These are phyloP conservation scores for Buddleja alternifolia DNA, from an alignment of 257 asterid genomes.

Conservation along the genomic window DNA sequence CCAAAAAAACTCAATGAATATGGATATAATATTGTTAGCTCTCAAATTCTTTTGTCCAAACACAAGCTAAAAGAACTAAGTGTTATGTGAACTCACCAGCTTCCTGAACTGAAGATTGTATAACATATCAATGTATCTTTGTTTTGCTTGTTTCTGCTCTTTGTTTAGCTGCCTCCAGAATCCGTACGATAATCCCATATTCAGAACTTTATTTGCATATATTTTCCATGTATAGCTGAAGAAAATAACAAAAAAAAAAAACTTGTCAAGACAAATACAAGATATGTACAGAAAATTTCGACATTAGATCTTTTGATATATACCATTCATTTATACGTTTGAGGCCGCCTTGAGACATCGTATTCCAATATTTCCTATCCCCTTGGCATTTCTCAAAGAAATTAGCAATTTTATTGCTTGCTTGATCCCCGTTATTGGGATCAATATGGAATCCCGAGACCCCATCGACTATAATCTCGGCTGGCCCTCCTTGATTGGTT, in stretches of 20 bases:
- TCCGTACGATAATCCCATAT: slow-evolving; percentile 74
- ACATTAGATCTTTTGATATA: background rate
- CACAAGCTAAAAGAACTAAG: too few species aligned
- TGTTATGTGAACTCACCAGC: slow-evolving; percentile 44
- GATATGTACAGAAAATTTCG: slow-evolving; percentile 2
- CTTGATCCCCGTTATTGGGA: slow-evolving; percentile 66
- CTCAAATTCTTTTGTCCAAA: too few species aligned
- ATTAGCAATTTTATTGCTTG: slow-evolving; percentile 67
- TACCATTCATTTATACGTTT: slow-evolving; percentile 80
- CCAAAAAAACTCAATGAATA: background rate
- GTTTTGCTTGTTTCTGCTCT: slow-evolving; percentile 64
- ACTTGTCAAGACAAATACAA: background rate
- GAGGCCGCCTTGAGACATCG: slow-evolving; percentile 61
- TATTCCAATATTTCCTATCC: slow-evolving; percentile 65
- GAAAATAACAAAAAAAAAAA: background rate
- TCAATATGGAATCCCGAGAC: slow-evolving; percentile 82
- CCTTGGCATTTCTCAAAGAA: slow-evolving; percentile 72
- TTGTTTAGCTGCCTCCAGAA: slow-evolving; percentile 73
- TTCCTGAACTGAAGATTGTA: slow-evolving; percentile 78
- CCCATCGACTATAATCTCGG: slow-evolving; percentile 82
- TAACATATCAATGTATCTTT: slow-evolving; percentile 64
- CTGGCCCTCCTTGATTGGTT: slow-evolving; percentile 92
- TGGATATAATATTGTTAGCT: background rate
- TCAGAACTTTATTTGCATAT: slow-evolving; percentile 75
- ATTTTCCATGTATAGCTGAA: slow-evolving; percentile 92